phyloP scores from a whole-genome alignment of 129 eudicot genomes.

The Escallonia rubra region DNA sequence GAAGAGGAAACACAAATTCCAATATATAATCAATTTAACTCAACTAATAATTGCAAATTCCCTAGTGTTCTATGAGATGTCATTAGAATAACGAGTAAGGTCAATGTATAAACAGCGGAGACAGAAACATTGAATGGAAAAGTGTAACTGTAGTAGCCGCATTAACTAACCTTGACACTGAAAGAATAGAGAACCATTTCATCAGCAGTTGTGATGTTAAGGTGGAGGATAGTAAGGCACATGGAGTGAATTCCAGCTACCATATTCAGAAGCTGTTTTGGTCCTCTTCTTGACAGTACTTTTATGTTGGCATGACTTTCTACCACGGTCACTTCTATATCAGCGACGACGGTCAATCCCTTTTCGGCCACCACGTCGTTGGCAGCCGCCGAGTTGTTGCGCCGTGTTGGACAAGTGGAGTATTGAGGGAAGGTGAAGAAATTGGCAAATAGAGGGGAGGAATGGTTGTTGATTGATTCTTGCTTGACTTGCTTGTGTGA shows the following conservation, averaged over 20 bases:
- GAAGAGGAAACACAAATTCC: too few relatives aligned
- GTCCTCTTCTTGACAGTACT: constrained; percentile 24
- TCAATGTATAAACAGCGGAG: too few relatives aligned
- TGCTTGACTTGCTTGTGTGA: constrained; percentile 15
- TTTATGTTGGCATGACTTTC: constrained; percentile 52
- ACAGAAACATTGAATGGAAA: too few relatives aligned
- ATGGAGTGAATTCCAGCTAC: constrained; percentile 28
- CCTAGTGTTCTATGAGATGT: too few relatives aligned
- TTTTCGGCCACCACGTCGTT: constrained; percentile 9
- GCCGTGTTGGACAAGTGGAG: constrained; percentile 16
- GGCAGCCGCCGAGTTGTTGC: background rate
- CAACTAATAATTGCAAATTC: too few relatives aligned
- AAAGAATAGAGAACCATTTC: constrained; percentile 40
- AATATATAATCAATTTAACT: too few relatives aligned
- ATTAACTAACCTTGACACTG: constrained; percentile 40
- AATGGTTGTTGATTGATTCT: background rate
- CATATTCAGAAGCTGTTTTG: constrained; percentile 40
- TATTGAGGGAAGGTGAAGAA: constrained; percentile 50
- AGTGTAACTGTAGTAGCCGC: background rate
- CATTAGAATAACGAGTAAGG: too few relatives aligned
- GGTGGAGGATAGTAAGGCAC: constrained; percentile 35
- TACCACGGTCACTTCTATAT: constrained; percentile 44
- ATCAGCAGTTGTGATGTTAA: constrained; percentile 40
- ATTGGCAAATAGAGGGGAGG: constrained; percentile 19
- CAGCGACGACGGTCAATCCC: constrained; percentile 23